Base-by-base conservation (phyloP, 1,284 basidiomycete genomes). In the Puccinia brachypodii region DNA sequence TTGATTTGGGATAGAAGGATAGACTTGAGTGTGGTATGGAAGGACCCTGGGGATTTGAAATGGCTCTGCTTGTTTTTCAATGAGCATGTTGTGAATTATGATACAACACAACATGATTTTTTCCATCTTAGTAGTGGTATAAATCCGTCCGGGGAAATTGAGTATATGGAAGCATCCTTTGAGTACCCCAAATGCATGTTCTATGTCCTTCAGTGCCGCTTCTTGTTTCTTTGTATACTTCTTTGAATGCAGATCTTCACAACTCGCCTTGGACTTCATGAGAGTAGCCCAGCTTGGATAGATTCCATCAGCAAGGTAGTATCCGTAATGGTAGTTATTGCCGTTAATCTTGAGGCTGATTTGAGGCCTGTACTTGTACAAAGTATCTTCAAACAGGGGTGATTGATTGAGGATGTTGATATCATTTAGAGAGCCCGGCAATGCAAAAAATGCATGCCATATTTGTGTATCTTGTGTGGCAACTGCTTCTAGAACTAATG, bases 401-500 rank as follows among this genome's bases (percentile, higher is more conserved):
- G 28, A 28, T 75, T 58, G 28, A 16, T 75, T 8, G 25, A 75
- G 50, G 14, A 28, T 31, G n/a, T 47, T 58, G 8, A 38, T 50
- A 22, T 75, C 31, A 36, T 75, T 75, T 36, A 75, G 47, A 14
- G n/a, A 33, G 50, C 72, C 72, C 25, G 44, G 72, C 16, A 31
- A 33, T 33, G n/a, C 44, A 75, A 53, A 75, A 25, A 25, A 53
- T 56, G 47, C 44, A 75, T 75, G 16, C 47, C 47, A 75, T 33
- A 75, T 28, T 25, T 50, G 33, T 28, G 14, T 31, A 38, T 75
- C 38, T n/a, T 75, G 33, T 0, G 25, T 47, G 14, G 72, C 44
- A 16, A 75, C 50, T 19, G 53, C 53, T 50, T 75, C 72, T 19
- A 58, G 25, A 7, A 58, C 28, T n/a, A 75, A 13, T 31, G 72